Evolutionary conservation across 331 rosid genomes (phyloP).

Genomic region (Malus hybrid): DNA sequence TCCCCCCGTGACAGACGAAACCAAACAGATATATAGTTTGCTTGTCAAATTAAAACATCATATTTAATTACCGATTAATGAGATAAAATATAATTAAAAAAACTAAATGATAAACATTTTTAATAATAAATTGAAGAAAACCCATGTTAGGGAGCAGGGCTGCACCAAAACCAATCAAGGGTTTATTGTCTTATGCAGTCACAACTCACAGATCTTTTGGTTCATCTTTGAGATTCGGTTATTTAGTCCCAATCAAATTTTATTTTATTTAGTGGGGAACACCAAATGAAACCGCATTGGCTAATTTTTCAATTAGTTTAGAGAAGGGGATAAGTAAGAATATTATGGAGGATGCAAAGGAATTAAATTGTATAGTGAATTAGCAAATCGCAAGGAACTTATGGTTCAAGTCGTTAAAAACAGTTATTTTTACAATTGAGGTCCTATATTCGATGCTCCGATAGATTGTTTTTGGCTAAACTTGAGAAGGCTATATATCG

Average conservation of each 20-base stretch:
- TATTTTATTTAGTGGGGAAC: conserved; percentile 17
- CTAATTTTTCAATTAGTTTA: not conserved
- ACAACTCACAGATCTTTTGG: conserved; percentile 23
- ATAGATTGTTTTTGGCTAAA: too few relatives aligned
- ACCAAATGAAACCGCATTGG: not conserved
- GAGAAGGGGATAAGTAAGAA: conserved; percentile 18
- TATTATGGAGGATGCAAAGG: not conserved
- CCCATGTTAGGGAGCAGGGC: conserved; percentile 58
- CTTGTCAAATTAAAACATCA: conserved; percentile 29
- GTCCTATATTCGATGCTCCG: too few relatives aligned
- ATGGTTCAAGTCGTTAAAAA: too few relatives aligned
- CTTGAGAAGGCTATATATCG: too few relatives aligned
- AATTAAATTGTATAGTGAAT: not conserved
- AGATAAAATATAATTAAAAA: not conserved
- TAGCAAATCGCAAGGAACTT: not conserved
- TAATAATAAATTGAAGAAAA: conserved; percentile 26
- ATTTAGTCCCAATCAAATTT: conserved; percentile 1
- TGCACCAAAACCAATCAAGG: conserved; percentile 35
- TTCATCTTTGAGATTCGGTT: conserved; percentile 7
- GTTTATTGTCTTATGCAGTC: conserved; percentile 37
- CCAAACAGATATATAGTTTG: conserved; percentile 17
- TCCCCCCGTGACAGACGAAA: conserved; percentile 18
- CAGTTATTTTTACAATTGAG: too few relatives aligned
- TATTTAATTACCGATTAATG: conserved; percentile 3
- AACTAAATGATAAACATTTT: conserved; percentile 3